Conservation (phyloP, 2,329 filamentous ascomycete genomes). For the Didymella pinodella region DNA sequence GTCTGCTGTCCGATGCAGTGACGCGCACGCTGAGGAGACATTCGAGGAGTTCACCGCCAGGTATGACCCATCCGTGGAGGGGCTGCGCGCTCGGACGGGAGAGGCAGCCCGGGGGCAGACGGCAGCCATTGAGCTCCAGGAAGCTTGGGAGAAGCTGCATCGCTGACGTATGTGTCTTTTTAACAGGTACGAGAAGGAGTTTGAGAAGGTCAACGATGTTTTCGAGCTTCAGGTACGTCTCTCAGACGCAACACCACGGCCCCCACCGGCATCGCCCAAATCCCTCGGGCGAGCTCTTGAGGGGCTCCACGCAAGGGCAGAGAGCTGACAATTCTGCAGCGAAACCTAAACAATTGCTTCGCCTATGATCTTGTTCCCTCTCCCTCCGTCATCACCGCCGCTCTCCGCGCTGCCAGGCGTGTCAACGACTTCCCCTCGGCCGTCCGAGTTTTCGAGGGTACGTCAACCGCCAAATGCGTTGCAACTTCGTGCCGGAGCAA, state of each 20-base stretch:
- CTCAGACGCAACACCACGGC: conserved; percentile 9
- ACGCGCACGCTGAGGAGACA: conserved; percentile 87
- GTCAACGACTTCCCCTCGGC: conserved; percentile 99
- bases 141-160: conserved; percentile 30
- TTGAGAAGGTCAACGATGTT: conserved; percentile 95
- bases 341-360: conserved; percentile 99
- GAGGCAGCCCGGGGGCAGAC: conserved; percentile 24
- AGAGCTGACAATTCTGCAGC: conserved; percentile 58
- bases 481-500: neutral
- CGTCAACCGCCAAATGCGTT: conserved; percentile 39
- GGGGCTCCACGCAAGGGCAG: conserved; percentile 4
- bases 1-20: conserved; percentile 54
- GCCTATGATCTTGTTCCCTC: conserved; percentile 99
- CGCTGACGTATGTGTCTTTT: conserved; percentile 38
- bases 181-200: conserved; percentile 97
- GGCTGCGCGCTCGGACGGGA: conserved; percentile 24
- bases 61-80: conserved; percentile 63
- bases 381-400: conserved; percentile 86
- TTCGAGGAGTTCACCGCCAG: conserved; percentile 99
- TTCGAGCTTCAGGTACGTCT: conserved; percentile 95
- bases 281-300: conserved; percentile 15
- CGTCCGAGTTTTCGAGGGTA: conserved; percentile 98
- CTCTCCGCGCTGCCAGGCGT: conserved; percentile 89
- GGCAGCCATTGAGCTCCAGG: conserved; percentile 42
- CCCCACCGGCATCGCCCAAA: conserved; percentile 29